Conservation (phyloP, 306 rosid species). For the Prunus salicina region DNA sequence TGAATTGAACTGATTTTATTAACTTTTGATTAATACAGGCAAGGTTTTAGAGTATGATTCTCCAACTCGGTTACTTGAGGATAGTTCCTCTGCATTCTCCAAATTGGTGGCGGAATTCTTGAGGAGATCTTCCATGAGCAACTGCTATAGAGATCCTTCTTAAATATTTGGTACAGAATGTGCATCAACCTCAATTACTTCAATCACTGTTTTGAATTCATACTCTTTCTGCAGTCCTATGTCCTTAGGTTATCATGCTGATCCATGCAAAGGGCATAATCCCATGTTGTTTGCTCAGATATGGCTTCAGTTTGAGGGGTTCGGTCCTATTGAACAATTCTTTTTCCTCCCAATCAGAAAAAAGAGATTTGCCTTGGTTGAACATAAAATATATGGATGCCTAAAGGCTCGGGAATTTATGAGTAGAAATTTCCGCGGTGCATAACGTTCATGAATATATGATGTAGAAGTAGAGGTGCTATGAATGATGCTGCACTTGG, state of each 20-base stretch:
- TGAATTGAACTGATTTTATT: neutral
- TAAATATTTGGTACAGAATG: neutral
- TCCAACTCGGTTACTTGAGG: constrained; percentile 57
- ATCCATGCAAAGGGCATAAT: neutral
- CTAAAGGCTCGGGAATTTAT: constrained; percentile 51
- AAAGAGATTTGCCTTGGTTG: constrained; percentile 66
- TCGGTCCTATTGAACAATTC: constrained; percentile 70
- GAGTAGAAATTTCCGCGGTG: constrained; percentile 62
- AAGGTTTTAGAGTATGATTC: constrained; percentile 63
- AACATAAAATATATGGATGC: constrained; percentile 65
- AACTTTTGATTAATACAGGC: constrained; percentile 43
- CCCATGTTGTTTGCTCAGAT: constrained; percentile 29
- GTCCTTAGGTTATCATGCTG: neutral
- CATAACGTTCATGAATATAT: constrained; percentile 67
- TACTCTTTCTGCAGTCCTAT: neutral
- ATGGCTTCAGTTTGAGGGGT: constrained; percentile 70
- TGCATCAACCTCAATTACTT: constrained; percentile 2
- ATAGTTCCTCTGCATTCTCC: constrained; percentile 65
- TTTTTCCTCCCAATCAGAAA: constrained; percentile 42
- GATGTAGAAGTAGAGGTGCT: constrained; percentile 76
- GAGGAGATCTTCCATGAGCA: constrained; percentile 52
- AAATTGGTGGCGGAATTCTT: constrained; percentile 77
- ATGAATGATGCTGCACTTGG: constrained; percentile 71
- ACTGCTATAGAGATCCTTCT: neutral
- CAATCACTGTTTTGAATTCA: neutral